Percentiles rank a stretch among this genome's conserved stretches.
phyloP scores from a whole-genome alignment of 371 early-diverging fungal species.

The Mucor lusitanicus region DNA sequence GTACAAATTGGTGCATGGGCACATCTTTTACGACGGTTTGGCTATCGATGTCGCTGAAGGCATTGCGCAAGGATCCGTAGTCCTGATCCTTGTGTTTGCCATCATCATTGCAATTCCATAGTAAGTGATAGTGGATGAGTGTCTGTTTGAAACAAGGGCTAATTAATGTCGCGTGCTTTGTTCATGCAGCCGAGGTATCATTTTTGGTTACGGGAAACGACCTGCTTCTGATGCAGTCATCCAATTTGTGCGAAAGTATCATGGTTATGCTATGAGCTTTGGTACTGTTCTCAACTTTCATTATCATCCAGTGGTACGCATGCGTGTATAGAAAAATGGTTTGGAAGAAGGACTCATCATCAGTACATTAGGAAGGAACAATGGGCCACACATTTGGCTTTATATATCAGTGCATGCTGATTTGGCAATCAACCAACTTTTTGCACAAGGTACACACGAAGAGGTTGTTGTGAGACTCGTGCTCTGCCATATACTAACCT shows the following conservation, averaged over 20 bases:
- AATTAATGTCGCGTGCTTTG: not conserved
- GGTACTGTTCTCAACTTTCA: constrained; percentile 47
- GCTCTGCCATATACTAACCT: not conserved
- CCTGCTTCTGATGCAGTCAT: constrained; percentile 28
- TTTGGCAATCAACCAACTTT: constrained; percentile 51
- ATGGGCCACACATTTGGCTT: constrained; percentile 45
- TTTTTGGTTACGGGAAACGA: constrained; percentile 31
- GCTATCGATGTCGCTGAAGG: constrained; percentile 45
- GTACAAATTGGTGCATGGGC: constrained; percentile 37
- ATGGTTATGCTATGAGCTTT: constrained; percentile 50
- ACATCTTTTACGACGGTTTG: constrained; percentile 42
- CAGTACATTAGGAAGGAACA: constrained; percentile 36
- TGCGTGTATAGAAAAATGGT: too few species aligned
- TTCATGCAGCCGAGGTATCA: constrained; percentile 35
- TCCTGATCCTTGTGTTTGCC: constrained; percentile 38
- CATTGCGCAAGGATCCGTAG: constrained; percentile 43
- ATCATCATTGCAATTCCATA: constrained; percentile 43
- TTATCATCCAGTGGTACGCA: constrained; percentile 45
- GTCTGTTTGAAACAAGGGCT: not conserved
- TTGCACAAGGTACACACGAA: constrained; percentile 28
- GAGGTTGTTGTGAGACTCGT: not conserved
- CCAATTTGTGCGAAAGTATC: constrained; percentile 39
- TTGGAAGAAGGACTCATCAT: too few species aligned
- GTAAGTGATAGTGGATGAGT: constrained; percentile 13
- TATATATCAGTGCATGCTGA: constrained; percentile 40